Evolutionary conservation across 441 rosid species (phyloP), one percentile per base, ranked within the genome.

Genomic region (Erodium trifolium): DNA sequence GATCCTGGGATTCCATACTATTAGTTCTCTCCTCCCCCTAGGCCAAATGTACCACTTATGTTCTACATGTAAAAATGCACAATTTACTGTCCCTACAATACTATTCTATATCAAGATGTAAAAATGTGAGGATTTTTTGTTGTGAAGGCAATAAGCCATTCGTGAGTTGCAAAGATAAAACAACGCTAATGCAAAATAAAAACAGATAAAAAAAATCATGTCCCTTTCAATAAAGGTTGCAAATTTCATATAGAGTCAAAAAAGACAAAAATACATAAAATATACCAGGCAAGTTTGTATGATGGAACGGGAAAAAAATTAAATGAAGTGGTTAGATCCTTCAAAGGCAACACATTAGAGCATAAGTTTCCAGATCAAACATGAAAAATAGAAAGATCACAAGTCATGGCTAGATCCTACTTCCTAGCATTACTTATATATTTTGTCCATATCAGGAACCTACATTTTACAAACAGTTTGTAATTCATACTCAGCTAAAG

Each of bases 1-100:
- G 78, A 70, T 72, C 81, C 75, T 35, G 69, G 78, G 78, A 76
- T 73, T 81, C 2, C 62, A 55, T 2, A 70, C 76, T 66, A 74
- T 29, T 66, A 73, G 57, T 67, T 73, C 73, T 73, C 79, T 74
- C 64, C 68, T 68, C 67, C 65, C 71, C 73, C 72, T 60, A 75
- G 66, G 74, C 75, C 76, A 78, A 71, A 73, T 57, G 55, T 65
- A 59, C 67, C 67, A 74, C 76, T 71, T 79, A 64, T 72, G 69
- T 31, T 63, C 69, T 53, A 53, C 4, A n/a, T 53, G 60, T 53
- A 53, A 53, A 72, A 53, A 66, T 53, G 69, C 70, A 73, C 39
- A 75, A 68, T 67, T 73, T 53, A 55, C 74, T 77, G 43, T 23
- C 27, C 27, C 27, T 34, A 16, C 55, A 66, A 70, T 63, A 77